Conservation (phyloP, 441 rosid genomes). For the Lepidium campestre region DNA sequence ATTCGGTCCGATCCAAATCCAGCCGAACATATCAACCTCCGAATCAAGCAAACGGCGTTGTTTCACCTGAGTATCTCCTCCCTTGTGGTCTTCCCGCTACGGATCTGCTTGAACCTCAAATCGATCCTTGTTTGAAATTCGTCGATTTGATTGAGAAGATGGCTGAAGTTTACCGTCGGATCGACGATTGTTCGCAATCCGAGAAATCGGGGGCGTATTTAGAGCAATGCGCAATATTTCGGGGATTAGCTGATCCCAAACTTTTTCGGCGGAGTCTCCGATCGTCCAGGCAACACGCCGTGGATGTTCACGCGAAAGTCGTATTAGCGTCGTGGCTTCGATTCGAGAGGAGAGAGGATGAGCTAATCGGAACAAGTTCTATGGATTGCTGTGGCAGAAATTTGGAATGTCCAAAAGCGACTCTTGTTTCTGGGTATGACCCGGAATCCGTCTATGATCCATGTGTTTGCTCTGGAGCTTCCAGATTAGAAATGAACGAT, state of each 20-base stretch:
- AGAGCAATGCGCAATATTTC: constrained; percentile 70
- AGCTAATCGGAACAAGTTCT: constrained; percentile 57
- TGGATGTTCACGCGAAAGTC: constrained; percentile 68
- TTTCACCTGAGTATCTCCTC: constrained; percentile 47
- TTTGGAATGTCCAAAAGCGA: constrained; percentile 79
- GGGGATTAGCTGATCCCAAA: constrained; percentile 69
- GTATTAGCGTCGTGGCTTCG: constrained; percentile 84
- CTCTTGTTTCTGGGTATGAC: constrained; percentile 59
- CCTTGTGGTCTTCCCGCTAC: constrained; percentile 66
- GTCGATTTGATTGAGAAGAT: constrained; percentile 63
- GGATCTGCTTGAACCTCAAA: constrained; percentile 71
- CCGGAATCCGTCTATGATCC: constrained; percentile 65
- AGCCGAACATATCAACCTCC: constrained; percentile 30
- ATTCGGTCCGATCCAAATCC: constrained; percentile 50
- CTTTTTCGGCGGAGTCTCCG: constrained; percentile 74
- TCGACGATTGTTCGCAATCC: constrained; percentile 43
- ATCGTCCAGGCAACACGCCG: constrained; percentile 62
- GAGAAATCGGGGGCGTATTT: constrained; percentile 54
- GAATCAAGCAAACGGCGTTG: constrained; percentile 18
- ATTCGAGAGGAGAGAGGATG: constrained; percentile 92
- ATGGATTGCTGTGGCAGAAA: constrained; percentile 87
- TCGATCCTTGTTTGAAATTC: constrained; percentile 64
- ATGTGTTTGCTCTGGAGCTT: constrained; percentile 49
- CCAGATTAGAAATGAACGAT: constrained; percentile 22
- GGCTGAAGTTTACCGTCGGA: constrained; percentile 53